Evolutionary conservation across 1,139 yeast species (phyloP).

Genomic region (Yamadazyma sp.): DNA sequence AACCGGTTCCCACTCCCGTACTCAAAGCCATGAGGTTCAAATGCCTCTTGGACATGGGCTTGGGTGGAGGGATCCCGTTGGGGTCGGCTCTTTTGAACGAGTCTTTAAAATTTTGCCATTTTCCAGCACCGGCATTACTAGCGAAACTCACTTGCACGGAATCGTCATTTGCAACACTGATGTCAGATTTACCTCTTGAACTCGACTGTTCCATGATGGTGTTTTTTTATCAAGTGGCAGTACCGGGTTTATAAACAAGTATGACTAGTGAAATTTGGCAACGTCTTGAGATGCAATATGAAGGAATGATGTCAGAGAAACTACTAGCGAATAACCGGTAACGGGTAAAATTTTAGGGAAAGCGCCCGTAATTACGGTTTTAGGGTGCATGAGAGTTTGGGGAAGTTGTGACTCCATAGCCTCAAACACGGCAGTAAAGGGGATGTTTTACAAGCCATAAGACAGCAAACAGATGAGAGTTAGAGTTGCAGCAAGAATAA

Average conservation of each 20-base stretch:
- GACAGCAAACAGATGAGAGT: no score
- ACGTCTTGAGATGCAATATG: background rate
- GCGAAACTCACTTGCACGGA: conserved; percentile 9
- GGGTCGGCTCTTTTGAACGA: conserved; percentile 19
- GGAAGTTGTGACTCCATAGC: no score
- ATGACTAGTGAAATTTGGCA: background rate
- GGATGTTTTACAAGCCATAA: no score
- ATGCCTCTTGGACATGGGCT: conserved; percentile 24
- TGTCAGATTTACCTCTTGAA: conserved; percentile 8
- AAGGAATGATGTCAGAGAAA: conserved; percentile 1
- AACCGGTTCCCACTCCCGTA: conserved; percentile 39
- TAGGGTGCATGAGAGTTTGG: no score
- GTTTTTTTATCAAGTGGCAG: no score
- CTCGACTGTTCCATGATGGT: conserved; percentile 4
- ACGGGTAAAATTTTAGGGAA: background rate
- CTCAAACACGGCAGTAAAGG: no score
- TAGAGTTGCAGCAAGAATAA: no score
- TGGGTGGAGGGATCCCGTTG: conserved; percentile 16
- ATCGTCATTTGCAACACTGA: conserved; percentile 10
- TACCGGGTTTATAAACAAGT: background rate
- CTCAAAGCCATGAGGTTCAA: conserved; percentile 34
- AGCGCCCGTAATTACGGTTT: no score
- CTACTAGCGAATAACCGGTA: conserved; percentile 4
- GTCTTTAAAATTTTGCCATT: conserved; percentile 17
- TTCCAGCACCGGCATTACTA: background rate